Evolutionary conservation across 129 eudicot species (phyloP), one percentile per base, ranked within the genome.

Genomic region (Artemisia tridentata): DNA sequence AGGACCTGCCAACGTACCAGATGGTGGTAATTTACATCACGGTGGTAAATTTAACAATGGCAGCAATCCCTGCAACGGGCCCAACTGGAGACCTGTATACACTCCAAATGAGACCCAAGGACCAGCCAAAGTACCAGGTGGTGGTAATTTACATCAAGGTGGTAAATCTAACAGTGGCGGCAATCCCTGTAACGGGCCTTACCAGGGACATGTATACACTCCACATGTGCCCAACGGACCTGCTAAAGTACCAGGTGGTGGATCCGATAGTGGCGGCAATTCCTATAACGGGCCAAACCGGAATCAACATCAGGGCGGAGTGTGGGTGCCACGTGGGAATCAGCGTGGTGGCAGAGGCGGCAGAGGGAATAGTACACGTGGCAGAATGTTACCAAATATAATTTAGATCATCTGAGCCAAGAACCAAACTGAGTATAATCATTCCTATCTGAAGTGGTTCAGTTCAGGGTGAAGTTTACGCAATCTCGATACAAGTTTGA

Each of bases 311-410:
- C 75, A 29, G 63, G 61, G 73, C 65, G 80, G 82, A 55, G 71
- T 66, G 2, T 67, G 86, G 81, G 79, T 60, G 3, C 83, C 86
- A 0, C 86, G 62, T 17, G 85, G 66, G 8, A 12, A 12, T 13
- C 16, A 6, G 10, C 2, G 21, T 0, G 11, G 47, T 23, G 52
- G 13, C 12, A 63, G 29, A 46, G 5, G 43, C 2, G 49, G 5
- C 18, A 72, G n/a, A n/a, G 51, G 13, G 0, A 71, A 46, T 23
- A 41, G n/a, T 15, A 7, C 43, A 34, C 43, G 43, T 34, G 43
- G 9, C 43, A 34, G 43, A 34, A 34, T 34, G 43, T 34, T 34
- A 34, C 43, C 43, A 9, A 5, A 34, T 34, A 7, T 34, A 5
- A 34, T 34, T 34, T 34, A 34, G 46, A 45, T 0, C 5, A 25